These are phyloP conservation scores for Aegilops longissima DNA, from an alignment of 176 grass and related monocot species.

Conservation along the genomic window DNA sequence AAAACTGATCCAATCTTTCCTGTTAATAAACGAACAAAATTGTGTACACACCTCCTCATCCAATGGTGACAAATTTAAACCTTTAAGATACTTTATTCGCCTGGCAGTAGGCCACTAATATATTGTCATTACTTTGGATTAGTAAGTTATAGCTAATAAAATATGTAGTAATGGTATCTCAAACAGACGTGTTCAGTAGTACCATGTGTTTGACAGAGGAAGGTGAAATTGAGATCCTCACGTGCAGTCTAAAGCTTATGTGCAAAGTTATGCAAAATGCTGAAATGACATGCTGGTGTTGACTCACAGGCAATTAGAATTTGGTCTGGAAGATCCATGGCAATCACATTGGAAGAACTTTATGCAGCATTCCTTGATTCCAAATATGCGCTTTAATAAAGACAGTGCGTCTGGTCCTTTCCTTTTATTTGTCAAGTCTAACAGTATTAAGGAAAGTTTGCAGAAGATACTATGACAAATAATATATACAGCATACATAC, in stretches of 20 bases:
- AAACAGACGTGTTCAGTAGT: background rate
- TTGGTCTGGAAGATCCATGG: conserved; percentile 15
- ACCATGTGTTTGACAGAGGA: background rate
- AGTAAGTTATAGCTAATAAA: background rate
- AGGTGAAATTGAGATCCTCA: background rate
- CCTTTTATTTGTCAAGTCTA: conserved; percentile 58
- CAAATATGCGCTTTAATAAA: conserved; percentile 69
- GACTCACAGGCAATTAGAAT: conserved; percentile 55
- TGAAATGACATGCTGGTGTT: background rate
- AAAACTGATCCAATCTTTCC: background rate
- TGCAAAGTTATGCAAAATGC: background rate
- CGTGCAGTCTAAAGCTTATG: background rate
- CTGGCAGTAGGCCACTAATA: conserved; percentile 1
- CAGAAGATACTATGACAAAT: conserved; percentile 23
- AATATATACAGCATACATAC: background rate
- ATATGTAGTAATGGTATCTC: background rate
- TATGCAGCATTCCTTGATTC: conserved; percentile 42
- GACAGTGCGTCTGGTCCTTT: conserved; percentile 37
- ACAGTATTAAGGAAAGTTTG: conserved; percentile 29
- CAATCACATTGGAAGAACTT: conserved; percentile 19
- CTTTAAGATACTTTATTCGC: background rate
- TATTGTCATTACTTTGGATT: background rate
- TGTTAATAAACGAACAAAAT: background rate
- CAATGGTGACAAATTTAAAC: background rate
- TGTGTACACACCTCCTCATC: background rate